These are phyloP conservation scores for Marchantia polymorpha DNA, from an alignment of 225 moss, liverwort and hornwort genomes.

Conservation along the genomic window DNA sequence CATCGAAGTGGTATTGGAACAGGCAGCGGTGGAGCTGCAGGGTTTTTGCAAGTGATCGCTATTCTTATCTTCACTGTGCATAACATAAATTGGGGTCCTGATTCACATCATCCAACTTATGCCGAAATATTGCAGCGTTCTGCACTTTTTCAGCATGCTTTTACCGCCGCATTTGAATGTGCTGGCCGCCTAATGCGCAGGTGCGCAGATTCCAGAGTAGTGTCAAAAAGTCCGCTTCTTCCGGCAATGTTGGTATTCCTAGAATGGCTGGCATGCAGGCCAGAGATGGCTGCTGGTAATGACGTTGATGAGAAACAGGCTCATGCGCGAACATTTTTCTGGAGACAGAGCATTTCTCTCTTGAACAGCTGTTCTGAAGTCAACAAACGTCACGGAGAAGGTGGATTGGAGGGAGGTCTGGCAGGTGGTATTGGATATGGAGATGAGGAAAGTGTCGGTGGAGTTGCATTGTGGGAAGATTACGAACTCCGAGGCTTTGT, in stretches of 20 bases:
- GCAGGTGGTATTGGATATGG: slow-evolving; percentile 38
- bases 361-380: slow-evolving; percentile 57
- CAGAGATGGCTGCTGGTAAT: slow-evolving; percentile 86
- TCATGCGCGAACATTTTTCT: slow-evolving; percentile 79
- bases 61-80: slow-evolving; percentile 95
- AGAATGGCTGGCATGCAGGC: slow-evolving; percentile 95
- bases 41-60: slow-evolving; percentile 71
- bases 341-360: slow-evolving; percentile 75
- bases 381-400: slow-evolving; percentile 44
- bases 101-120: slow-evolving; percentile 83
- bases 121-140: slow-evolving; percentile 95
- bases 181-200: slow-evolving; percentile 85
- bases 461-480: slow-evolving; percentile 86
- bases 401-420: slow-evolving; percentile 48
- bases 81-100: slow-evolving; percentile 86
- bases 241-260: slow-evolving; percentile 88
- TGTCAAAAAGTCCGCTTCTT: slow-evolving; percentile 76
- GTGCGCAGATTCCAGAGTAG: slow-evolving; percentile 68
- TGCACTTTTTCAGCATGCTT: slow-evolving; percentile 82
- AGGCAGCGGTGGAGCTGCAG: slow-evolving; percentile 79
- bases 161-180: slow-evolving; percentile 93
- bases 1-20: slow-evolving; percentile 72
- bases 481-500: slow-evolving; percentile 91
- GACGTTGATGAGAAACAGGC: slow-evolving; percentile 86
- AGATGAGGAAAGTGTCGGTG: slow-evolving; percentile 53